Evolutionary conservation across 2,329 filamentous ascomycete species (phyloP), one percentile per base, ranked within the genome.

Genomic region (Neospermospora avenae): DNA sequence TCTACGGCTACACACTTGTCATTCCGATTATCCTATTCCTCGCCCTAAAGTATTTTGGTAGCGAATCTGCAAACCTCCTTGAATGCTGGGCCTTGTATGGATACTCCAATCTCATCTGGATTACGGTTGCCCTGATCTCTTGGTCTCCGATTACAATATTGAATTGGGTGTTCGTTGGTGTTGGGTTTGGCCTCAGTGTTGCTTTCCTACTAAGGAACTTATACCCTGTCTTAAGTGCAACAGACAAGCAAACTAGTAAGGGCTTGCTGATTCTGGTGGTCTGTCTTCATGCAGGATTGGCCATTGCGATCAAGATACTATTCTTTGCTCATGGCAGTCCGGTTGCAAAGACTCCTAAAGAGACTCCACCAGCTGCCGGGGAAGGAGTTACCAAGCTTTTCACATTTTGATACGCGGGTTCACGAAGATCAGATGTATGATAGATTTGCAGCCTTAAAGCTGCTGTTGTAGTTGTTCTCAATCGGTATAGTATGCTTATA

Each of bases 21-120:
- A 86, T 99, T 59, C 95, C 95, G 3, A 79, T 96, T 64, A 86
- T 81, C 10, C 83, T 99, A 34, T 99, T 93, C 86, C 88, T 87
- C 20, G 89, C 90, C 66, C 80, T 99, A 66, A 91, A 90, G 70
- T 99, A 96, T 88, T 98, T 96, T 76, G 93, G 93, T 59, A 95
- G 91, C 75, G 92, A 96, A 74, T 90, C 86, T 59, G 93, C 93
- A 64, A 96, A 96, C 76, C 79, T 99, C 61, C 84, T 99, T 67
- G 95, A 99, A 79, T 96, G 92, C 80, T 93, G 91, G 86, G 90
- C 92, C 61, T 80, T 99, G 37, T 99, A 98, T 75, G 95, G 95
- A 57, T 99, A 99, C 79, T 85, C 89, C 59, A 99, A 99, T 77
- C 80, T 99, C 70, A 91, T 99, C 72, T 99, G 95, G 95, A 93